Evolutionary conservation across 2,329 filamentous ascomycete species (phyloP).

Genomic region (Emydomyces testavorans): DNA sequence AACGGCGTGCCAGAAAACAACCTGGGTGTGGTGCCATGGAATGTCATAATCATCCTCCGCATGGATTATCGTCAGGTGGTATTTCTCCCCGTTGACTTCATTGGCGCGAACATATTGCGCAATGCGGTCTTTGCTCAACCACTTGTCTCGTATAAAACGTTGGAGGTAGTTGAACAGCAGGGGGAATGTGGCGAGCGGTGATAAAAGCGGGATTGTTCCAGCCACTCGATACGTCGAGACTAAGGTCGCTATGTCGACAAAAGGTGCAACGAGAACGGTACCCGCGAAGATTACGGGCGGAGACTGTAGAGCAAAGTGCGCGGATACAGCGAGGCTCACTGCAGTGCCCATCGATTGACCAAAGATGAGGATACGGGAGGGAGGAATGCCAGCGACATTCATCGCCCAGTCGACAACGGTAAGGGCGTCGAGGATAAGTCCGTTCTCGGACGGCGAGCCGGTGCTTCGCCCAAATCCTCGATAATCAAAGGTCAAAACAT

Average conservation of each 20-base stretch:
- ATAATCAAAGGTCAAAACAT: constrained; percentile 51
- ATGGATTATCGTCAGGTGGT: constrained; percentile 27
- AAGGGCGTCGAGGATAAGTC: constrained; percentile 44
- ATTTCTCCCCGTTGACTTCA: constrained; percentile 17
- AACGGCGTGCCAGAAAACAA: constrained; percentile 45
- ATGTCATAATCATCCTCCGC: constrained; percentile 29
- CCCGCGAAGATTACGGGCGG: constrained; percentile 43
- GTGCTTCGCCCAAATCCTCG: constrained; percentile 48
- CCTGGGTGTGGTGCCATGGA: constrained; percentile 35
- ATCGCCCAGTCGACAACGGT: constrained; percentile 45
- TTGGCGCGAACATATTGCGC: constrained; percentile 33
- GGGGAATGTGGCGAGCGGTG: constrained; percentile 42
- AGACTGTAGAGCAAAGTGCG: constrained; percentile 34
- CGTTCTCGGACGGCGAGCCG: constrained; percentile 45
- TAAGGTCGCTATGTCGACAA: constrained; percentile 44
- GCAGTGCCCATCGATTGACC: constrained; percentile 50
- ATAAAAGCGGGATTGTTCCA: constrained; percentile 45
- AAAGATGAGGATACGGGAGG: constrained; percentile 47
- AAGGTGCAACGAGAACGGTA: constrained; percentile 46
- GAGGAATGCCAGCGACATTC: constrained; percentile 41
- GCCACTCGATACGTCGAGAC: constrained; percentile 48
- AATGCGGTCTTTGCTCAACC: constrained; percentile 42
- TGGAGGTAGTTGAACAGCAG: constrained; percentile 39
- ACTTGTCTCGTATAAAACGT: constrained; percentile 40
- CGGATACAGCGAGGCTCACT: constrained; percentile 37